Base-by-base conservation (phyloP, 768 basidiomycete genomes). In the Kwoniella europaea region DNA sequence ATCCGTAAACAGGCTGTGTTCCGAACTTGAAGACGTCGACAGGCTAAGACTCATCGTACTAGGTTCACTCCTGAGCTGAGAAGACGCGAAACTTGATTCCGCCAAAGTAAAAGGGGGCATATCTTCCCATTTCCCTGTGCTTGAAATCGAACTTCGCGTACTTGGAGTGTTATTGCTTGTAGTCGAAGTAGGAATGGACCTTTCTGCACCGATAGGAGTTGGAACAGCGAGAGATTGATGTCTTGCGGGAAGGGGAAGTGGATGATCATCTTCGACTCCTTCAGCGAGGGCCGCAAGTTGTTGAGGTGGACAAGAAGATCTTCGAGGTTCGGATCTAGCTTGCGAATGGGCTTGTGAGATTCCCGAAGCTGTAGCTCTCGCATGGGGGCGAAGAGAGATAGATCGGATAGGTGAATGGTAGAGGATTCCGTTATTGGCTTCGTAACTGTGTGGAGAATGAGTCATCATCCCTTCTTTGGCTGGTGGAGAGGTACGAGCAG, bases 51-150 rank as follows among this genome's bases (percentile, higher is more conserved):
- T 58, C 35, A 56, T 50, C 10, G 60, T 61, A 44, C 43, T 50
- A 20, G 59, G 52, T 29, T 54, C 59, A 41, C 63, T 70, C 27
- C 68, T 56, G 27, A 59, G 18, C 13, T 13, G n/a, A n/a, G 20
- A 41, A 10, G 56, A 35, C 2, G 54, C n/a, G 54, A 35, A 22
- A 27, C 22, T 27, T 18, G 67, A 60, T 15, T 68, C 50, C 27
- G 67, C 24, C 46, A 68, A 13, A 46, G 15, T 61, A 59, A 61
- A 68, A 22, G 67, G 22, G 4, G 67, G 67, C 67, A 68, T 68
- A 43, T 68, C 67, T 42, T 68, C 67, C 50, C 59, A 41, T 63
- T 29, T 56, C 27, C 22, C 29, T 20, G 20, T 18, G 13, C 12
- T 41, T 35, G 55, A 43, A 12, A 59, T 43, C 0, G 61, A 63